These are phyloP conservation scores for Kodamaea laetipori DNA, from an alignment of 805 yeast genomes.

Conservation along the genomic window DNA sequence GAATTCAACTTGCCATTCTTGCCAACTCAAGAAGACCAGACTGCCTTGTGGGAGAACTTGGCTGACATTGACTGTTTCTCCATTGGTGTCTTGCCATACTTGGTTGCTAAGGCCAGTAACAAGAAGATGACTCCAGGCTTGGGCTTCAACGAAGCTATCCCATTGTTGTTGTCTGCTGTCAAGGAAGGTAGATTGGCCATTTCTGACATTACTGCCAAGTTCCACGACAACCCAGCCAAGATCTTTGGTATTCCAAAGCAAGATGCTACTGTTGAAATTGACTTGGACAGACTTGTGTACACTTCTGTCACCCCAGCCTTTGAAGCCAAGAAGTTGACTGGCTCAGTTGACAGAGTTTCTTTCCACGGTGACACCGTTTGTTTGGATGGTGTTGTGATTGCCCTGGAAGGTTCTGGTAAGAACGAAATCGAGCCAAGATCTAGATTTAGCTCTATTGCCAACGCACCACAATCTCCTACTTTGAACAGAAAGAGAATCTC, in stretches of 20 bases:
- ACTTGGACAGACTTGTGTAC: conserved; percentile 66
- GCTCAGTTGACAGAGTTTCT: conserved; percentile 87
- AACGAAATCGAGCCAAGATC: conserved; percentile 48
- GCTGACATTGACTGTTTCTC: conserved; percentile 81
- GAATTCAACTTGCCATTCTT: conserved; percentile 70
- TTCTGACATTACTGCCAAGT: conserved; percentile 67
- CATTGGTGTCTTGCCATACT: conserved; percentile 76
- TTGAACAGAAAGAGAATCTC: conserved; percentile 39
- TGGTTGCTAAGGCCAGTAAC: conserved; percentile 66
- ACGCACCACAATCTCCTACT: conserved; percentile 33
- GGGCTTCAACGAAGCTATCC: conserved; percentile 79
- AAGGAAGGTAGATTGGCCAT: conserved; percentile 68
- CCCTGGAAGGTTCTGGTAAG: conserved; percentile 61
- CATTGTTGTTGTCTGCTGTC: conserved; percentile 80
- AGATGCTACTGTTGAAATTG: conserved; percentile 78
- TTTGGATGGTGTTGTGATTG: conserved; percentile 76
- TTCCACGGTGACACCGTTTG: conserved; percentile 77
- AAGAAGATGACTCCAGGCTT: conserved; percentile 65
- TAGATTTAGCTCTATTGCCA: conserved; percentile 40
- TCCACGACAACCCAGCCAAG: conserved; percentile 78
- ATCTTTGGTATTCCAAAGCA: conserved; percentile 84
- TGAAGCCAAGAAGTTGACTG: conserved; percentile 56
- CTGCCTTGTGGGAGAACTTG: conserved; percentile 76
- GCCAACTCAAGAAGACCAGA: conserved; percentile 81
- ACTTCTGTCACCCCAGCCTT: conserved; percentile 36